Evolutionary conservation across 2,329 filamentous ascomycete species (phyloP).

Genomic region (Eutypa lata): DNA sequence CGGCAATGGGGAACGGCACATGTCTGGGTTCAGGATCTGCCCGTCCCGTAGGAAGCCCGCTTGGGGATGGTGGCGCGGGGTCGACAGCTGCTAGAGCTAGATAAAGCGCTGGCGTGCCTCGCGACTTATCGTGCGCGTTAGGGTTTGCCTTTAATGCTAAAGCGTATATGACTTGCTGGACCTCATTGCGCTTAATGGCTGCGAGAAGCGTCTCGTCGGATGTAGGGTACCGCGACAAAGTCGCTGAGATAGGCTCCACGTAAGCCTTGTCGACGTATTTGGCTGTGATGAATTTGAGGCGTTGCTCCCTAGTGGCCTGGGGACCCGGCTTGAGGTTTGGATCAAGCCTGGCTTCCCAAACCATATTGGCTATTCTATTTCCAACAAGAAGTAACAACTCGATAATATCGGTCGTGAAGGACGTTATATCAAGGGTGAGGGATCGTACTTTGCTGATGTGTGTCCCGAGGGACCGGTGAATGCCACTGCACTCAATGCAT

Average conservation of each 20-base stretch:
- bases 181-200: conserved; percentile 93
- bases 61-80: conserved; percentile 69
- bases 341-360: conserved; percentile 89
- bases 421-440: conserved; percentile 89
- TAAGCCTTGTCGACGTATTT: conserved; percentile 88
- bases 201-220: conserved; percentile 87
- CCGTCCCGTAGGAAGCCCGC: conserved; percentile 36
- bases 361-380: conserved; percentile 92
- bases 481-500: conserved; percentile 97
- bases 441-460: conserved; percentile 98
- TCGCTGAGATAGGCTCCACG: conserved; percentile 73
- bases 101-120: conserved; percentile 85
- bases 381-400: conserved; percentile 88
- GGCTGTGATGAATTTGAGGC: conserved; percentile 88
- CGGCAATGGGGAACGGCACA: conserved; percentile 81
- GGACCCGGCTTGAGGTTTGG: conserved; percentile 68
- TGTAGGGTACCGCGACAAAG: conserved; percentile 71
- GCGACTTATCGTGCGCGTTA: conserved; percentile 80
- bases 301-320: conserved; percentile 81
- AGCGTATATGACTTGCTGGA: conserved; percentile 88
- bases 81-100: conserved; percentile 90
- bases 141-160: conserved; percentile 83
- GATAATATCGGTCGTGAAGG: conserved; percentile 95
- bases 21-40: conserved; percentile 46
- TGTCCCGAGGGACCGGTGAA: conserved; percentile 91